Evolutionary conservation across 768 basidiomycete species (phyloP), one percentile per base, ranked within the genome.

Genomic region (Leucosporidium creatinivorum): DNA sequence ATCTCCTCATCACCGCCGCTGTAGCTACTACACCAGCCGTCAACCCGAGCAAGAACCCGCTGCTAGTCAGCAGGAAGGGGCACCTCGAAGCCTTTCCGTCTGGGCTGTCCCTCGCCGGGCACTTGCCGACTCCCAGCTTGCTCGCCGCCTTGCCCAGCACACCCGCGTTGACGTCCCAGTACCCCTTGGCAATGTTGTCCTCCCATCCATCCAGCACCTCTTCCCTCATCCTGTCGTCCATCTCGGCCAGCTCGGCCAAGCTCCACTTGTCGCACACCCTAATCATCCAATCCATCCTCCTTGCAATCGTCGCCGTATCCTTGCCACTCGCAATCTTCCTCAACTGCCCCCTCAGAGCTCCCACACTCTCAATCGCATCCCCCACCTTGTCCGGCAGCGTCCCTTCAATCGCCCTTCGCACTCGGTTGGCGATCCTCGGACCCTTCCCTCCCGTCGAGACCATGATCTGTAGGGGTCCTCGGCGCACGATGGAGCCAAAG

Each of bases 401-500:
- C 8, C 79, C 78, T 77, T 88, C 85, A 68, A 98, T 81, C 73
- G 79, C 82, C 69, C 83, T 81, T 70, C 87, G 85, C 62, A 99
- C 85, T 73, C 96, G 81, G 69, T 88, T 88, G 5, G 93, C 92
- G 76, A 98, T 82, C 75, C 89, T 87, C 2, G 96, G 96, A 18
- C 91, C 89, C 73, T 89, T 86, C 39, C 96, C 96, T 68, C 90
- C 90, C 5, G 96, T 98, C 23, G 91, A 93, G 61, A 99, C 86
- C 89, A 98, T 88, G 70, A 99, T 85, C 79, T 96, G 93, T 28
- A 99, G 80, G 0, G 93, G 90, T 0, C 94, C 93, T 68, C 86
- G 84, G 36, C 91, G 87, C 67, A 97, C 86, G 77, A 91, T 89
- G 4, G 91, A 89, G 59, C 96, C 96, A 80, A 98, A 99, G 81